phyloP scores from a whole-genome alignment of 1,284 basidiomycete species.

The Malassezia slooffiae region DNA sequence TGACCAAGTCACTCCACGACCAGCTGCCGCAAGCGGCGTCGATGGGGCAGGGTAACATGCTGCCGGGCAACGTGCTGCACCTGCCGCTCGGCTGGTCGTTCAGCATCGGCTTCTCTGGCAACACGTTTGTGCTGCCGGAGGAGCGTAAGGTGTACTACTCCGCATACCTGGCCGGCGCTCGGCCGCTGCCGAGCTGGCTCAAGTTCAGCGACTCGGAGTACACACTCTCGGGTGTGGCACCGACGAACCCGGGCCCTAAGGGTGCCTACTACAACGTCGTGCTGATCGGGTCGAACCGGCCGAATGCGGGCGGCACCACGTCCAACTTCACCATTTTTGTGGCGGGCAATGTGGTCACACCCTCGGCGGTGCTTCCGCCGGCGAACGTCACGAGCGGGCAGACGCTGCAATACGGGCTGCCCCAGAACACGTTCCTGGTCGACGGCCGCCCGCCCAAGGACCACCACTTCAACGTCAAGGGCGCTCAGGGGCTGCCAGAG shows the following conservation, averaged over 20 bases:
- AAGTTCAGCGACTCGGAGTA: slow-evolving; percentile 55
- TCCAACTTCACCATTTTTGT: slow-evolving; percentile 30
- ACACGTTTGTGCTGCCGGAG: slow-evolving; percentile 54
- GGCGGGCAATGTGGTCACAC: slow-evolving; percentile 15
- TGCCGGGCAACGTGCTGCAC: slow-evolving; percentile 51
- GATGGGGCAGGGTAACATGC: slow-evolving; percentile 27
- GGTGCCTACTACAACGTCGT: slow-evolving; percentile 29
- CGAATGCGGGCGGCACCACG: slow-evolving; percentile 29
- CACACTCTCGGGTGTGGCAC: slow-evolving; percentile 70
- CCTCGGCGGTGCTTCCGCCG: slow-evolving; percentile 46
- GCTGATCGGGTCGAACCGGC: slow-evolving; percentile 32
- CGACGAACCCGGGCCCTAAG: slow-evolving; percentile 46
- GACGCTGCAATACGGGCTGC: slow-evolving; percentile 11
- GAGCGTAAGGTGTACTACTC: slow-evolving; percentile 56
- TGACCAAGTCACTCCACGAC: slow-evolving; percentile 27
- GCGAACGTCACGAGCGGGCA: slow-evolving; percentile 47
- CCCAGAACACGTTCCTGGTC: slow-evolving; percentile 1
- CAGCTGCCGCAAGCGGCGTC: slow-evolving; percentile 34
- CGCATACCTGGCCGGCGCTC: slow-evolving; percentile 58
- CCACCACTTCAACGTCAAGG: slow-evolving; percentile 54
- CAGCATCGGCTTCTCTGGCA: slow-evolving; percentile 67
- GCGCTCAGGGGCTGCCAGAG: slow-evolving; percentile 17
- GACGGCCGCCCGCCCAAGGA: slow-evolving; percentile 51
- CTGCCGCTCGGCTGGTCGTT: slow-evolving; percentile 79
- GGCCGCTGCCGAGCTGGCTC: slow-evolving; percentile 65